phyloP scores from a whole-genome alignment of 805 yeast genomes.

The Metschnikowia borealis region DNA sequence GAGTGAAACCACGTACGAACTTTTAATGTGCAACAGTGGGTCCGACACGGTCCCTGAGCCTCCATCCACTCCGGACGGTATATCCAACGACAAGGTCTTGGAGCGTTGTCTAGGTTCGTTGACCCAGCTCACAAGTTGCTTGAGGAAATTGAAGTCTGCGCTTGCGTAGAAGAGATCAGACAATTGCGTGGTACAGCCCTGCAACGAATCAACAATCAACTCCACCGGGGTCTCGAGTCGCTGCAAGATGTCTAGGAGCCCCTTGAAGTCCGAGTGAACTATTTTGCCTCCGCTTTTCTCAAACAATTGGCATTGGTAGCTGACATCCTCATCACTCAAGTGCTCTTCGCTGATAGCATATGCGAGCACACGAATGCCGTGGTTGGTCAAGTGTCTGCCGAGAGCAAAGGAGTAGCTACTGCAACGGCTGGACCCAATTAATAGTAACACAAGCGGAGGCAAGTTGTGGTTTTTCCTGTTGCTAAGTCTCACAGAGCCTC shows the following conservation, averaged over 20 bases:
- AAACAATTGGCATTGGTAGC: slow-evolving; percentile 52
- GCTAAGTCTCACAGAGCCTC: slow-evolving; percentile 63
- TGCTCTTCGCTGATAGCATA: slow-evolving; percentile 33
- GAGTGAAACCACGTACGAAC: slow-evolving; percentile 61
- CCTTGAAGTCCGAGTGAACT: slow-evolving; percentile 30
- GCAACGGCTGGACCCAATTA: slow-evolving; percentile 71
- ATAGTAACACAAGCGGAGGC: slow-evolving; percentile 68
- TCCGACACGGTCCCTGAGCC: slow-evolving; percentile 60
- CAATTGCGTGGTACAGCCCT: slow-evolving; percentile 72
- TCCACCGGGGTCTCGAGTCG: slow-evolving; percentile 72
- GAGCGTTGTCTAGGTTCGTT: slow-evolving; percentile 43
- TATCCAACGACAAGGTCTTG: slow-evolving; percentile 63
- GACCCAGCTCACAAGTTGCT: slow-evolving; percentile 61
- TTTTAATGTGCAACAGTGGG: slow-evolving; percentile 32
- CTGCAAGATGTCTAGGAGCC: slow-evolving; percentile 34
- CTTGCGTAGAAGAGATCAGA: slow-evolving; percentile 47
- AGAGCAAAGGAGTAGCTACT: slow-evolving; percentile 75
- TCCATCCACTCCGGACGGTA: slow-evolving; percentile 80
- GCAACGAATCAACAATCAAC: slow-evolving; percentile 76
- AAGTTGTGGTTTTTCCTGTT: slow-evolving; percentile 64
- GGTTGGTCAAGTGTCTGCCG: slow-evolving; percentile 73
- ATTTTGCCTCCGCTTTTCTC: slow-evolving; percentile 67
- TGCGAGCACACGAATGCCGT: slow-evolving; percentile 66
- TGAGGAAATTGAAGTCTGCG: slow-evolving; percentile 36
- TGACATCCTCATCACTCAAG: slow-evolving; percentile 41